These are phyloP conservation scores for Penicillium polonicum DNA, from an alignment of 2,329 filamentous ascomycete genomes.

Conservation along the genomic window DNA sequence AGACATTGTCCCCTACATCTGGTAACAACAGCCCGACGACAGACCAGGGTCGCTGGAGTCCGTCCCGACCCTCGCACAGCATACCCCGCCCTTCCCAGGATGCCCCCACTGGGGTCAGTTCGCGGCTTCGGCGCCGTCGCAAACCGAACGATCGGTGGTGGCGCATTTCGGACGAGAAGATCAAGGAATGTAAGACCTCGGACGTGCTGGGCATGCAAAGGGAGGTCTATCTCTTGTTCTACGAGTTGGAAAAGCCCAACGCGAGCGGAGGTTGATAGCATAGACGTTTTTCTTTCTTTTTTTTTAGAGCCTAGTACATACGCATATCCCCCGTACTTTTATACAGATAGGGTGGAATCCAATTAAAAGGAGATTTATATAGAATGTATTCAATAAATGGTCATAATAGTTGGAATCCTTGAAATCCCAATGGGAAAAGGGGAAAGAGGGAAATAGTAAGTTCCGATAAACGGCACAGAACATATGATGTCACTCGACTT, in stretches of 20 bases:
- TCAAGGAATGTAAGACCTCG: constrained; percentile 88
- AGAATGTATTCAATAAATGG: background rate
- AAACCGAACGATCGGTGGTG: constrained; percentile 80
- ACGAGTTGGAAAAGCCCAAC: constrained; percentile 69
- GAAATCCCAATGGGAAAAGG: too few relatives aligned
- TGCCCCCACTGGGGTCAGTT: constrained; percentile 20
- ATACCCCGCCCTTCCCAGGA: constrained; percentile 28
- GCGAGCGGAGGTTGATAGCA: constrained; percentile 4
- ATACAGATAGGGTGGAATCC: background rate
- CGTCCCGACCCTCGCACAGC: constrained; percentile 25
- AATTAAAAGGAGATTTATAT: background rate
- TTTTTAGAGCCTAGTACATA: background rate
- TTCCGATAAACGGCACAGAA: constrained; percentile 1
- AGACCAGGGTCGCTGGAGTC: constrained; percentile 28
- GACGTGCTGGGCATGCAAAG: constrained; percentile 92
- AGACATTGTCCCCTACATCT: constrained; percentile 17
- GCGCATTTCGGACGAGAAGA: constrained; percentile 95
- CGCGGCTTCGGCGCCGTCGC: constrained; percentile 57
- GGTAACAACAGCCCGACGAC: constrained; percentile 28
- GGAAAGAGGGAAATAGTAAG: background rate
- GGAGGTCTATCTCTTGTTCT: constrained; percentile 95
- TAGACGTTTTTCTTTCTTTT: background rate
- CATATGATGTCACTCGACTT: constrained; percentile 5
- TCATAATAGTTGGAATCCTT: too few relatives aligned
- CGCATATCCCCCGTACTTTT: background rate